Conservation (phyloP, 257 asterid species). For the Gardenia jasminoides region DNA sequence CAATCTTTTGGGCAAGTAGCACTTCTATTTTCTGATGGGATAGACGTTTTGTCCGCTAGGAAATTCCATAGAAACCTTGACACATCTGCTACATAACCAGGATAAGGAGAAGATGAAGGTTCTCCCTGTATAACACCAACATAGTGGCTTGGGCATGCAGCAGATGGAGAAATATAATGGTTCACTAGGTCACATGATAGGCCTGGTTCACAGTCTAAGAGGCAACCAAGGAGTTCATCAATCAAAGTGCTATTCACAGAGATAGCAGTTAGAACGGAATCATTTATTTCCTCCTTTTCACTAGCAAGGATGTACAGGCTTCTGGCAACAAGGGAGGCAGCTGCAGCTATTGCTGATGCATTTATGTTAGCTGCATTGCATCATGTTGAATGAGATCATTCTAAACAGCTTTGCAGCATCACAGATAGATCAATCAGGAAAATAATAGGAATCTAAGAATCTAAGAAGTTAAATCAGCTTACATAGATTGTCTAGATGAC, state of each 20-base stretch:
- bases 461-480: slow-evolving; percentile 41
- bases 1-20: slow-evolving; percentile 66
- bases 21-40: slow-evolving; percentile 46
- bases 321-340: slow-evolving; percentile 94
- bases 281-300: slow-evolving; percentile 40
- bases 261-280: slow-evolving; percentile 43
- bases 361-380: slow-evolving; percentile 73
- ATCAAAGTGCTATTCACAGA: slow-evolving; percentile 67
- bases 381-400: not conserved
- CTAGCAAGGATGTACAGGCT: slow-evolving; percentile 74
- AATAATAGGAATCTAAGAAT: slow-evolving; percentile 6
- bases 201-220: slow-evolving; percentile 81
- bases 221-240: slow-evolving; percentile 77
- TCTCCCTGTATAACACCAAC: slow-evolving; percentile 82
- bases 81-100: slow-evolving; percentile 63
- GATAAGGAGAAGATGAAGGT: slow-evolving; percentile 68
- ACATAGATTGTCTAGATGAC: slow-evolving; percentile 90
- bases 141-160: slow-evolving; percentile 79
- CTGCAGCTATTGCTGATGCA: slow-evolving; percentile 74
- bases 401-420: not conserved
- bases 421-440: not conserved
- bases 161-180: slow-evolving; percentile 69
- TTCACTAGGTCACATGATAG: slow-evolving; percentile 72
- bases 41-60: slow-evolving; percentile 78
- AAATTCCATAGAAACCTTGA: slow-evolving; percentile 92